These are phyloP conservation scores for Colletotrichum gloeosporioides DNA, from an alignment of 2,329 filamentous ascomycete genomes.

Conservation along the genomic window DNA sequence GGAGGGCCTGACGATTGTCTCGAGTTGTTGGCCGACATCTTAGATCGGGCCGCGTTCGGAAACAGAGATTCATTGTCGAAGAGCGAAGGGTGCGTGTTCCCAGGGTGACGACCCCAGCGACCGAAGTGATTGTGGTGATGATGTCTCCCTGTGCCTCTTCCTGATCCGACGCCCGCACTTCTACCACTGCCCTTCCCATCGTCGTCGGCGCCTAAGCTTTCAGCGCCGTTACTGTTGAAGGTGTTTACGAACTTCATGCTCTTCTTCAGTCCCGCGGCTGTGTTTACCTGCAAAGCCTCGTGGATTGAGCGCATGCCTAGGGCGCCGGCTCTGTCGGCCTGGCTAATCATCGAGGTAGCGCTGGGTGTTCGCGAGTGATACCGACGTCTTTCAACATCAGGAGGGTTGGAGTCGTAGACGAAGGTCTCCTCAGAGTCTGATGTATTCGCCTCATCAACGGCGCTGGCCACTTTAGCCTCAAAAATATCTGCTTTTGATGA, in stretches of 20 bases:
- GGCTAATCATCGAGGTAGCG: conserved; percentile 81
- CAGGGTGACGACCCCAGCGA: conserved; percentile 74
- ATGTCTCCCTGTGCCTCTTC: conserved; percentile 72
- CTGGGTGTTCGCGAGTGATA: conserved; percentile 96
- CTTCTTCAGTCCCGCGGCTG: conserved; percentile 70
- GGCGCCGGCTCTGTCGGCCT: conserved; percentile 61
- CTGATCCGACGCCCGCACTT: conserved; percentile 63
- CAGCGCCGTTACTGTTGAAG: conserved; percentile 66
- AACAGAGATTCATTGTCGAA: conserved; percentile 84
- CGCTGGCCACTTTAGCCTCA: conserved; percentile 94
- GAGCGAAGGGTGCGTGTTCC: conserved; percentile 72
- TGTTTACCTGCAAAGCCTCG: conserved; percentile 34
- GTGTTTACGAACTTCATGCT: conserved; percentile 96
- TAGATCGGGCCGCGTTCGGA: conserved; percentile 67
- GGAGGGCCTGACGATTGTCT: conserved; percentile 72
- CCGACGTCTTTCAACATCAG: conserved; percentile 69
- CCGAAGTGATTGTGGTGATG: conserved; percentile 74
- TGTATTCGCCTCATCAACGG: conserved; percentile 93
- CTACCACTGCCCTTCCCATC: conserved; percentile 69
- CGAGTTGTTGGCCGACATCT: conserved; percentile 61
- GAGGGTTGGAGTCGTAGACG: conserved; percentile 97
- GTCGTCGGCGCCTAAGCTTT: conserved; percentile 64
- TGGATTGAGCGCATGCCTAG: conserved; percentile 66
- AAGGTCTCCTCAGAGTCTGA: conserved; percentile 99
- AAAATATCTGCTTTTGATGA: conserved; percentile 98